A percentile compares a stretch with the other conserved stretches of the same genome.
These are phyloP conservation scores for Kingdonia uniflora DNA, from an alignment of 164 flowering plant genomes.

Conservation along the genomic window DNA sequence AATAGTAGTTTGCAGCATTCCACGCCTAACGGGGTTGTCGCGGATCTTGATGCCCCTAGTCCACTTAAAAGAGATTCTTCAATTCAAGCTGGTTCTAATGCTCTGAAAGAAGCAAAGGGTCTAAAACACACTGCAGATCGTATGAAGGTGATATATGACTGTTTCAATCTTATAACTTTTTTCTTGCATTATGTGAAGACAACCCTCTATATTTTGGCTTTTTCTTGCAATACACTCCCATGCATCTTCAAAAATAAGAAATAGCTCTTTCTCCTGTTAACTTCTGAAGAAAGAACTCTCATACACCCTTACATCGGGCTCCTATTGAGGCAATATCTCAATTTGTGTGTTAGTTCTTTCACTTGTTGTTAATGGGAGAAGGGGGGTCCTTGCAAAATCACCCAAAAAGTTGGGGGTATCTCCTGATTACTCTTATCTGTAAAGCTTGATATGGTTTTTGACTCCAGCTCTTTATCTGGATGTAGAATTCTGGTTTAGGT, in stretches of 20 bases:
- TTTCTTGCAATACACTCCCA: too few relatives aligned
- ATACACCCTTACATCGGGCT: too few relatives aligned
- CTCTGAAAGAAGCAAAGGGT: conserved; percentile 79
- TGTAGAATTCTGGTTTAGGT: conserved; percentile 53
- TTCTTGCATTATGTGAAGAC: too few relatives aligned
- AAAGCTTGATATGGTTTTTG: neutral
- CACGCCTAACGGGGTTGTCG: conserved; percentile 30
- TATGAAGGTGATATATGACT: conserved; percentile 45
- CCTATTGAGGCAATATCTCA: too few relatives aligned
- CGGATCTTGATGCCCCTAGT: conserved; percentile 54
- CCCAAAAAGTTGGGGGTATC: too few relatives aligned
- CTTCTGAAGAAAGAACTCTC: too few relatives aligned
- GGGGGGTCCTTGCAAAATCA: too few relatives aligned
- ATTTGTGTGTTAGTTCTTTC: too few relatives aligned
- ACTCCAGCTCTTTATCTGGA: neutral
- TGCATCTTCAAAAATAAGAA: too few relatives aligned
- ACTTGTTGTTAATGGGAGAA: too few relatives aligned
- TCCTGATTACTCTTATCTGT: neutral
- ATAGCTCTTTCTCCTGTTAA: too few relatives aligned
- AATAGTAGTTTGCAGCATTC: conserved; percentile 30
- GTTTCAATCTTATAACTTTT: neutral
- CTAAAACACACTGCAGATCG: conserved; percentile 91
- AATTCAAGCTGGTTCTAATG: conserved; percentile 57
- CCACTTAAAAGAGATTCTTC: conserved; percentile 51
- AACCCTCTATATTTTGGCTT: too few relatives aligned